A percentile compares a stretch with the other conserved stretches of the same genome.
These are phyloP conservation scores for Phaffia rhodozyma DNA, from an alignment of 1,284 basidiomycete genomes.

Conservation along the genomic window DNA sequence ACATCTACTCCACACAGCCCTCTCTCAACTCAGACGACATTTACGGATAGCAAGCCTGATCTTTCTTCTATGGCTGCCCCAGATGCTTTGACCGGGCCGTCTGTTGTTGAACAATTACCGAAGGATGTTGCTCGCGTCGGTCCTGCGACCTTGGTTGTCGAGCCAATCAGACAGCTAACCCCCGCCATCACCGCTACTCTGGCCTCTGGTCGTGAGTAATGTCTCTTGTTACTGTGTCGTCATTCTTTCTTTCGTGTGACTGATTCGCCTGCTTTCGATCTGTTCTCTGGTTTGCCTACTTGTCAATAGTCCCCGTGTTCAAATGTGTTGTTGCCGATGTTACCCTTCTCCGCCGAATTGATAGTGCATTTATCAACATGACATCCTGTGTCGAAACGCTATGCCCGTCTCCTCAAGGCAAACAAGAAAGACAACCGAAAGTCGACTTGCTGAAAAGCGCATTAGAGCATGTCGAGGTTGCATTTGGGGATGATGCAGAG, in stretches of 20 bases:
- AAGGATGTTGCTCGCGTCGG: background rate
- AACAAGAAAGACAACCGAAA: background rate
- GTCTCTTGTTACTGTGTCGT: too few relatives aligned
- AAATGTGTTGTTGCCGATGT: background rate
- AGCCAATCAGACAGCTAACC: too few relatives aligned
- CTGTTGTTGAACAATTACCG: background rate
- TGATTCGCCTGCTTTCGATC: background rate
- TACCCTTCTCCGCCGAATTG: constrained; percentile 12
- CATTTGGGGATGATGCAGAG: background rate
- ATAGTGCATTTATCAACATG: constrained; percentile 4
- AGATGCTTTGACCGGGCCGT: too few relatives aligned
- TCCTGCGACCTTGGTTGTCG: background rate
- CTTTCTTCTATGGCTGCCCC: too few relatives aligned
- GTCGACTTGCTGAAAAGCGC: background rate
- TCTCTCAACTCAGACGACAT: too few relatives aligned
- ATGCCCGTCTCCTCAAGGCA: background rate
- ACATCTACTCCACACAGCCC: too few relatives aligned
- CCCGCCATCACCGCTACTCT: background rate
- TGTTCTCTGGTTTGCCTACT: background rate
- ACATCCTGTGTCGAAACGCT: background rate
- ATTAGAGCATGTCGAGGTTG: background rate
- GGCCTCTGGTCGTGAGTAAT: background rate
- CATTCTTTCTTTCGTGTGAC: background rate
- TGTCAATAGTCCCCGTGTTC: constrained; percentile 4
- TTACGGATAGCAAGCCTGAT: too few relatives aligned